A percentile compares a stretch with the other conserved stretches of the same genome.
Conservation (phyloP, 768 basidiomycete genomes). For the Pleurotus salmoneostramineus region DNA sequence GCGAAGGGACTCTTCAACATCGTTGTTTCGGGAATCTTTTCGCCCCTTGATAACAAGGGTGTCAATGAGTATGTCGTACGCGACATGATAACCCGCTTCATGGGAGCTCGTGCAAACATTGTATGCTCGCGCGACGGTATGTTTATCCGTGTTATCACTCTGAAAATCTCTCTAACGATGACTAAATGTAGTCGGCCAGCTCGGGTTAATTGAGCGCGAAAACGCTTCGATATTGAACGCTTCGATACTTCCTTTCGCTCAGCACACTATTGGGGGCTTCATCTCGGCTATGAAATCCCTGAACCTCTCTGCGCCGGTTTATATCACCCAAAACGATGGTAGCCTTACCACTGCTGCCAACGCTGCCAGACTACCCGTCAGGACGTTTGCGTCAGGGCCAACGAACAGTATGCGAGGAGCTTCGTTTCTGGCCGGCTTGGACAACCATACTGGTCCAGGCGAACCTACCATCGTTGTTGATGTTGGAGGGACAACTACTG, state of each 20-base stretch:
- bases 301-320: constrained; percentile 43
- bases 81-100: constrained; percentile 22
- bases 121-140: constrained; percentile 49
- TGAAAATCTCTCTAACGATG: neutral
- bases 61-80: constrained; percentile 27
- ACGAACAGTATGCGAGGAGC: constrained; percentile 74
- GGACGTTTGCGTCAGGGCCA: constrained; percentile 58
- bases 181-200: constrained; percentile 39
- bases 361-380: constrained; percentile 55
- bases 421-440: constrained; percentile 46
- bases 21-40: constrained; percentile 27
- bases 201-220: constrained; percentile 61
- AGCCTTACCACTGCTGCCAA: constrained; percentile 45
- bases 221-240: constrained; percentile 70
- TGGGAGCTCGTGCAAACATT: constrained; percentile 38
- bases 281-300: constrained; percentile 44
- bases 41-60: constrained; percentile 27
- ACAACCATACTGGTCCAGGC: constrained; percentile 16
- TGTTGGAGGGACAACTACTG: constrained; percentile 64
- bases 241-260: constrained; percentile 56
- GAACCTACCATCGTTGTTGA: constrained; percentile 51
- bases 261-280: constrained; percentile 51
- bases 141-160: constrained; percentile 1
- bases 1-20: constrained; percentile 24
- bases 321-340: constrained; percentile 59